Percentiles rank a stretch among this genome's conserved stretches.
phyloP scores from a whole-genome alignment of 495 filamentous ascomycete genomes.

The Lasiosphaeriaceae sp. region DNA sequence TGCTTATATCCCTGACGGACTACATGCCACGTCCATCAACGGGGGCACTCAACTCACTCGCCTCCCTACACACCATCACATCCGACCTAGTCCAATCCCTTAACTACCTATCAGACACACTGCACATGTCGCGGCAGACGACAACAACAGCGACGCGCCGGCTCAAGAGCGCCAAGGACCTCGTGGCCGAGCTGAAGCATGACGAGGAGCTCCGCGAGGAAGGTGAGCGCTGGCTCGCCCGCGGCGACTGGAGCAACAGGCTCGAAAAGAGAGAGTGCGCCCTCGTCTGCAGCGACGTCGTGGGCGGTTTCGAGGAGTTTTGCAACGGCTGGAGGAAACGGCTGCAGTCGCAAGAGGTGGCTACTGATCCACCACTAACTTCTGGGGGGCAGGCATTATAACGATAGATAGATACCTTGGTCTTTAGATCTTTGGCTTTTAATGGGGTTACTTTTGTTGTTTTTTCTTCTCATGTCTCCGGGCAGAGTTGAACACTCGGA shows the following conservation, averaged over 20 bases:
- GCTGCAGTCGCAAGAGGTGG: conserved; percentile 44
- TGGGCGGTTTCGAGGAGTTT: conserved; percentile 85
- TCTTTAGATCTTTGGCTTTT: no score
- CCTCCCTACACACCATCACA: conserved; percentile 62
- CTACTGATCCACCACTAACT: neutral
- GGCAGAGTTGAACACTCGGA: no score
- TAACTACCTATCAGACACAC: conserved; percentile 79
- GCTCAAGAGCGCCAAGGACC: conserved; percentile 69
- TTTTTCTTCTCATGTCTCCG: neutral
- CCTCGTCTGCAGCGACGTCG: conserved; percentile 74
- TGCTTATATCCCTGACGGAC: conserved; percentile 54
- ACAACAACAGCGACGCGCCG: conserved; percentile 73
- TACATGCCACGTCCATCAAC: conserved; percentile 52
- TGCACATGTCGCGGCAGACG: conserved; percentile 91
- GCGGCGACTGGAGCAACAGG: conserved; percentile 74
- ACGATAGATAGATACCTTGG: no score
- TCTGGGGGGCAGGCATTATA: neutral
- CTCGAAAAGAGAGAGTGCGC: conserved; percentile 72
- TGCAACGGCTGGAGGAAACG: conserved; percentile 58
- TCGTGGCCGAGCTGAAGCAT: conserved; percentile 74
- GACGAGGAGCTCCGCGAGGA: conserved; percentile 80
- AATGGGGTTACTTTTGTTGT: neutral
- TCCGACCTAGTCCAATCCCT: conserved; percentile 75
- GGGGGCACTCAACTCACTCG: conserved; percentile 52
- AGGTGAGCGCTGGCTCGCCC: conserved; percentile 73